Base-by-base conservation (phyloP, 2,329 filamentous ascomycete genomes). In the Diplocarpon mali region DNA sequence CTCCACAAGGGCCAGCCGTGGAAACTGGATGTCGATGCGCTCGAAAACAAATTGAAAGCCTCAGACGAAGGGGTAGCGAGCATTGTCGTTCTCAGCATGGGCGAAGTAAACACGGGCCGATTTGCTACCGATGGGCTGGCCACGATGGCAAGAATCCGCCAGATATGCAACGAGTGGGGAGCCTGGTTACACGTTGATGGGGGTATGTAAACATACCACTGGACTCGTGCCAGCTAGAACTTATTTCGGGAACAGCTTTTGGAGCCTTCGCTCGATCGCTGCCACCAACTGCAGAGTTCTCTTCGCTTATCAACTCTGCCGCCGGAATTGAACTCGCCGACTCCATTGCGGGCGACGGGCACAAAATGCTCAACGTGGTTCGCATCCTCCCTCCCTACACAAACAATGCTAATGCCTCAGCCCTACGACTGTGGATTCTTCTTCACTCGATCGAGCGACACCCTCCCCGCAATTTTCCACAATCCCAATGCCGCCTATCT, bases 341-440 rank as follows among this genome's bases (percentile, higher is more conserved):
- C 60, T 93, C 85, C 40, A 88, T 95, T 54, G 81, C 86, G 0
- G 80, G 84, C 2, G 89, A 95, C 57, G 84, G 76, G 0, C 90
- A 96, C 64, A 95, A 95, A 60, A 67, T 95, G n/a, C 73, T 96
- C 49, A 95, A 95, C 54, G 87, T 95, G 37, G 78, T 80, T 63
- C 48, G 75, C 71, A 20, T 35, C n/a, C 38, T 41, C 10, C 11
- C n/a, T 20, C 34, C 34, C 20, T 30, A 13, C 14, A 15, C 11
- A n/a, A n/a, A 24, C 10, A 9, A 20, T 27, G 27, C 42, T 42
- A 48, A 39, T 13, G 6, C 27, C 37, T 17, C 37, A 57, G 55
- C 89, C 90, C 0, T 95, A 95, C 57, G 90, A 95, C 63, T 89
- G 83, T 57, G 90, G 89, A 35, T 83, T 95, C 64, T 93, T 95